These are phyloP conservation scores for Wickerhamomyces chaumierensis DNA, from an alignment of 805 yeast species.

Conservation along the genomic window DNA sequence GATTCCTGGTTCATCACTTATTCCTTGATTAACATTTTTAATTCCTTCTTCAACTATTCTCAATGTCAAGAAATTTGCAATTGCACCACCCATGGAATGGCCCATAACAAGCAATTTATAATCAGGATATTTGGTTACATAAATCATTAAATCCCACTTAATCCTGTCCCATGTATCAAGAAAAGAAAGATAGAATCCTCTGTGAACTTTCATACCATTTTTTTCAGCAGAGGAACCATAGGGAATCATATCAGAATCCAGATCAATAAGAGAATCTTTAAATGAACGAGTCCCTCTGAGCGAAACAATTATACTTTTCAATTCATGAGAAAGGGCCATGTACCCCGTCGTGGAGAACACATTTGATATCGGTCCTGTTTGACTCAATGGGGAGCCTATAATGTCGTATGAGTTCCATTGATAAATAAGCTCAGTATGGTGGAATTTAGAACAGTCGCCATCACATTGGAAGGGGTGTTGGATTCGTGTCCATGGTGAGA, in stretches of 20 bases:
- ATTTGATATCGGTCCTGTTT: too few species aligned
- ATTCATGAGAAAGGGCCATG: slow-evolving; percentile 11
- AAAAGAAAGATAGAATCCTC: slow-evolving; percentile 13
- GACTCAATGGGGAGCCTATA: neutral
- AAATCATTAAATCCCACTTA: neutral
- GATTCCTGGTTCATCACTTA: slow-evolving; percentile 1
- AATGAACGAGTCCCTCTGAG: slow-evolving; percentile 18
- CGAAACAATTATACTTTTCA: slow-evolving; percentile 6
- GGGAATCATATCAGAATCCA: slow-evolving; percentile 15
- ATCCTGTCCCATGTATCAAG: slow-evolving; percentile 7
- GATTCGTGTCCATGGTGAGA: slow-evolving; percentile 13
- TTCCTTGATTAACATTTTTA: too few species aligned
- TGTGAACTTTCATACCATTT: slow-evolving; percentile 13
- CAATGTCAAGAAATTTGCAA: slow-evolving; percentile 10
- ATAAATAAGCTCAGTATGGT: slow-evolving; percentile 11
- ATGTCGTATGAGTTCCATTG: slow-evolving; percentile 17
- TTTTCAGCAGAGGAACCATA: slow-evolving; percentile 3
- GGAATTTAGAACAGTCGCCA: slow-evolving; percentile 14
- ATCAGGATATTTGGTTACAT: neutral
- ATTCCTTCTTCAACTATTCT: slow-evolving; percentile 3
- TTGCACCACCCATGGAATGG: slow-evolving; percentile 20
- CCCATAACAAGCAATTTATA: slow-evolving; percentile 14
- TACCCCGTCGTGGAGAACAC: slow-evolving; percentile 16
- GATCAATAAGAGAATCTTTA: slow-evolving; percentile 16
- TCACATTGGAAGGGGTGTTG: slow-evolving; percentile 16